Evolutionary conservation across 2,329 filamentous ascomycete species (phyloP).

Genomic region (Moelleriella libera): DNA sequence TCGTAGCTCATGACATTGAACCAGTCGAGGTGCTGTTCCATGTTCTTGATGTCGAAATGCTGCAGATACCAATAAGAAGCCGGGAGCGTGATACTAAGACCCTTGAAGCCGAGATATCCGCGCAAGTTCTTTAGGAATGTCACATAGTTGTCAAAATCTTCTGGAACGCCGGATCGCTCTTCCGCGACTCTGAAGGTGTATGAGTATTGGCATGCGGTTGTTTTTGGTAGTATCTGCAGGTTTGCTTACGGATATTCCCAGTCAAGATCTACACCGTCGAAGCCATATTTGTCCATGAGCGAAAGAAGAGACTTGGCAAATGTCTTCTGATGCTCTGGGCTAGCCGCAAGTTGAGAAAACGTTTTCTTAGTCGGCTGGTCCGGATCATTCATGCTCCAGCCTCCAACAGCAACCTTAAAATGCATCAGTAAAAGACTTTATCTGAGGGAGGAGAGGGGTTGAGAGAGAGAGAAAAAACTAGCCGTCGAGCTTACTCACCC

Average conservation of each 20-base stretch:
- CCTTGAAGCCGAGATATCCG: conserved; percentile 4
- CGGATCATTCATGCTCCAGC: conserved; percentile 15
- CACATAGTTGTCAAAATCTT: conserved; percentile 12
- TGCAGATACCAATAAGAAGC: conserved; percentile 6
- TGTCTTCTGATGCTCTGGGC: neutral
- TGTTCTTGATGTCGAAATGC: conserved; percentile 5
- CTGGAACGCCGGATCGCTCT: conserved; percentile 12
- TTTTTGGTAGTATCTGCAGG: neutral
- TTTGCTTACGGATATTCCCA: conserved; percentile 2
- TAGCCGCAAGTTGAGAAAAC: conserved; percentile 5
- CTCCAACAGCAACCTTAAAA: conserved; percentile 7
- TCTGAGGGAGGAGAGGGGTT: neutral
- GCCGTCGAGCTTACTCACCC: neutral
- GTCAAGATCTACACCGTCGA: conserved; percentile 1
- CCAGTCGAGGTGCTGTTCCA: conserved; percentile 17
- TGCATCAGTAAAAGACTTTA: neutral
- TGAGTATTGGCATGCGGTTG: neutral
- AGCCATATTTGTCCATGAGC: neutral
- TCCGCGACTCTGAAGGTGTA: conserved; percentile 6
- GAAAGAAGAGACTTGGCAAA: neutral
- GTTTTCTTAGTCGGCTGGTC: conserved; percentile 7
- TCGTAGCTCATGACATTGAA: conserved; percentile 33
- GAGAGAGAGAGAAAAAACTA: neutral
- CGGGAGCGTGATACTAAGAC: conserved; percentile 3
- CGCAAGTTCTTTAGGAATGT: conserved; percentile 9